Evolutionary conservation across 306 rosid species (phyloP).

Genomic region (Cicer judaicum): DNA sequence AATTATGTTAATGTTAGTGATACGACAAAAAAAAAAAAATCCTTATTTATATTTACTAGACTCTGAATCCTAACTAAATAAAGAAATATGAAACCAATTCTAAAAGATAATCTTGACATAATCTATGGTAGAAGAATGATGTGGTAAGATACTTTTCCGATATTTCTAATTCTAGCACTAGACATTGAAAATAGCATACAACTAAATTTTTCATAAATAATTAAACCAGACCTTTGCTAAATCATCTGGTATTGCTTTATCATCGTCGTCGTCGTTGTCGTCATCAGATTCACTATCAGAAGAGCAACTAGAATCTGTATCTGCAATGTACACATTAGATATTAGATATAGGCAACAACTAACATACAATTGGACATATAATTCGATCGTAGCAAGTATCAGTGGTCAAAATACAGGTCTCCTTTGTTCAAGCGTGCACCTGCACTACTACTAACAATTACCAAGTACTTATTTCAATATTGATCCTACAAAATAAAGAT

Average conservation of each 20-base stretch:
- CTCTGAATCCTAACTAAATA: background rate
- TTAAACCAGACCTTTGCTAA: slow-evolving; percentile 54
- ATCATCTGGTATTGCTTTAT: slow-evolving; percentile 52
- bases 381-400: slow-evolving; percentile 5
- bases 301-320: slow-evolving; percentile 61
- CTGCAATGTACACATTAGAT: slow-evolving; percentile 47
- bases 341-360: slow-evolving; percentile 28
- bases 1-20: background rate
- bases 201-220: slow-evolving; percentile 6
- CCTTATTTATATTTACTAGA: slow-evolving; percentile 2
- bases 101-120: background rate
- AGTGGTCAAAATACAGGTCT: background rate
- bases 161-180: background rate
- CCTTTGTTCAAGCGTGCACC: background rate
- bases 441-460: background rate
- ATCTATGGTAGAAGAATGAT: background rate
- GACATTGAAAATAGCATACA: slow-evolving; percentile 10
- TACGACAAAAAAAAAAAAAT: background rate
- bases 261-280: slow-evolving; percentile 35
- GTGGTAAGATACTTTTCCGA: background rate
- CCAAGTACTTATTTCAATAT: background rate
- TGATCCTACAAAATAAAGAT: background rate
- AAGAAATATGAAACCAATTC: slow-evolving; percentile 5
- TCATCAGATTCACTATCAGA: slow-evolving; percentile 63
- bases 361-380: slow-evolving; percentile 9